Base-by-base conservation (phyloP, 2,329 filamentous ascomycete species). In the Fusarium newnesense region DNA sequence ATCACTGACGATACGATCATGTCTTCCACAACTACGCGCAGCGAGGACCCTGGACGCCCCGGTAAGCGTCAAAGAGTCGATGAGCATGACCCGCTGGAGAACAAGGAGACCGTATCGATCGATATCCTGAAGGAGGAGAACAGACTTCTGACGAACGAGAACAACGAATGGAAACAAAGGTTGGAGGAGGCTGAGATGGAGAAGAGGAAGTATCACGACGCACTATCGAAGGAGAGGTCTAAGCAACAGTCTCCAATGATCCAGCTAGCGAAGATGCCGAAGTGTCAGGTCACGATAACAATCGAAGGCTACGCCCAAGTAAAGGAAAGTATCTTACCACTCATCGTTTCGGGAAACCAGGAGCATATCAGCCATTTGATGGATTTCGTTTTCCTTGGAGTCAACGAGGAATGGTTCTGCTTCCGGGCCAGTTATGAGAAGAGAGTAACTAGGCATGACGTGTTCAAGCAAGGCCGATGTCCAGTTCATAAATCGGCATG, bases 321-420 rank as follows among this genome's bases (percentile, higher is more conserved):
- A 3, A 52, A 26, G 16, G 4, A 36, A 1, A 0, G 16, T 2
- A 8, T 52, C 32, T 0, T 3, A 16, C n/a, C 32, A 1, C n/a
- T 52, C 3, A 2, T 37, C 9, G 5, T 2, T 36, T 21, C 32
- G 4, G 49, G 49, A 1, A 10, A 21, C 2, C 0, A 21, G 3
- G 18, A 52, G 5, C 16, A 34, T 1, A 7, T 52, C 32, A 5
- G 26, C 18, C 12, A 36, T 11, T 2, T 52, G 2, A 0, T 52
- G 12, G 16, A 52, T 11, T 52, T 52, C 10, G 15, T 50, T 19
- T 34, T 24, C 11, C 11, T 44, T 4, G 34, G 34, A 34, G 13
- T 34, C 34, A 15, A 16, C 34, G 34, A 16, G 9, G 12, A 34
- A 15, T 39, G 37, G 19, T 21, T 12, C 8, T 39, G 37, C 19